These are phyloP conservation scores for Pterulicium gracile DNA, from an alignment of 1,284 basidiomycete species.

Conservation along the genomic window DNA sequence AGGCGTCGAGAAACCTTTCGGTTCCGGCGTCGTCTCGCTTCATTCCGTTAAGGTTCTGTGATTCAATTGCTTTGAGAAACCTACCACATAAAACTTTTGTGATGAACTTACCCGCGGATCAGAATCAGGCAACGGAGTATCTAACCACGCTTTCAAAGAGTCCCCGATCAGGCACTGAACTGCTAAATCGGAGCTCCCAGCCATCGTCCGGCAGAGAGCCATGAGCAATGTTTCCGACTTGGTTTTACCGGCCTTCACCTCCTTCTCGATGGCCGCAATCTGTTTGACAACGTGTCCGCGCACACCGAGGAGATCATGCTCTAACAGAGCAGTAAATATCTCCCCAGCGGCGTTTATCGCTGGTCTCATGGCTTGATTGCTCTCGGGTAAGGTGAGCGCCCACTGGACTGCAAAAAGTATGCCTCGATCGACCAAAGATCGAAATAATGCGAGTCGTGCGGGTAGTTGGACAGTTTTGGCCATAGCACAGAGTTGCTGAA, in stretches of 20 bases:
- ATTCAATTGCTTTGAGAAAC: constrained; percentile 9
- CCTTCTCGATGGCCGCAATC: constrained; percentile 54
- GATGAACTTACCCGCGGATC: constrained; percentile 26
- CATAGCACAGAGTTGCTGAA: constrained; percentile 92
- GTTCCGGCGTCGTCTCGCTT: constrained; percentile 78
- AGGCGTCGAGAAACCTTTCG: constrained; percentile 85
- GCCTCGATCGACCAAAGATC: constrained; percentile 81
- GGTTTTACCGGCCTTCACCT: constrained; percentile 41
- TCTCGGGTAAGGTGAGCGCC: constrained; percentile 57
- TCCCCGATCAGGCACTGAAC: constrained; percentile 89
- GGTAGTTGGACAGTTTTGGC: constrained; percentile 94
- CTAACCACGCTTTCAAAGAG: constrained; percentile 78
- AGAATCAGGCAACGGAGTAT: constrained; percentile 43
- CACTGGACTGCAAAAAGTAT: constrained; percentile 88
- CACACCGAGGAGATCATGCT: constrained; percentile 87
- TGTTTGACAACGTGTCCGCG: constrained; percentile 79
- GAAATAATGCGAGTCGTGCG: constrained; percentile 81
- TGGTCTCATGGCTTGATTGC: constrained; percentile 29
- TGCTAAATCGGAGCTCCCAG: constrained; percentile 73
- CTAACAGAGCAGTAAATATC: constrained; percentile 78
- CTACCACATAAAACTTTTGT: no score
- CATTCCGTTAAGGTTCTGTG: constrained; percentile 12
- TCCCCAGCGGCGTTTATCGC: constrained; percentile 82
- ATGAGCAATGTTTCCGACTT: constrained; percentile 68
- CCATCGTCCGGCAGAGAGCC: constrained; percentile 70